Conservation (phyloP, 164 flowering plant species). For the Vitis riparia region DNA sequence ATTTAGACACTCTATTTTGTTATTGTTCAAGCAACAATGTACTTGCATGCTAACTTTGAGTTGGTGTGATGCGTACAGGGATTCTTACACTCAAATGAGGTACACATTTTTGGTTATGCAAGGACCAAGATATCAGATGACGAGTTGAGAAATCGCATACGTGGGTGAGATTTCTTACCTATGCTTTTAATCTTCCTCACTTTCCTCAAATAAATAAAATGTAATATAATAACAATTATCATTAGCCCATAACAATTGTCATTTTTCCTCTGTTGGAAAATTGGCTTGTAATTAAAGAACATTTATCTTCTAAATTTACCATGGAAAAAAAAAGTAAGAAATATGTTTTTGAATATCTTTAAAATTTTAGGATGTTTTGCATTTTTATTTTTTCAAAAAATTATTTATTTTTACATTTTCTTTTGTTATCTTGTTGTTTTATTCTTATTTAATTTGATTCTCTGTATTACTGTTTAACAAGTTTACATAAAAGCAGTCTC, state of each 20-base stretch:
- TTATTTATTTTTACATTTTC: neutral
- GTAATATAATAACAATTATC: neutral
- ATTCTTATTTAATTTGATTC: too few species aligned
- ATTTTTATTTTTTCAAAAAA: too few species aligned
- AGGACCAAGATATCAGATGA: conserved; percentile 83
- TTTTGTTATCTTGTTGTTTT: conserved; percentile 1
- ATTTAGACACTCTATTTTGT: too few species aligned
- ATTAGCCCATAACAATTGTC: neutral
- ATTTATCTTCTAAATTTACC: too few species aligned
- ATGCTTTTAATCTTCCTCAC: neutral
- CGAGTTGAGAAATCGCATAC: conserved; percentile 69
- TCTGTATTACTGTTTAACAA: too few species aligned
- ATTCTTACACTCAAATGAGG: conserved; percentile 69
- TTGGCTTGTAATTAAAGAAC: too few species aligned
- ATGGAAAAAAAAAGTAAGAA: too few species aligned
- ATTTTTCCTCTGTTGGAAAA: neutral
- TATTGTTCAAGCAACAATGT: too few species aligned
- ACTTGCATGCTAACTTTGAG: conserved; percentile 9
- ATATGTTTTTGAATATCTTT: too few species aligned
- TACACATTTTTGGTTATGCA: conserved; percentile 96
- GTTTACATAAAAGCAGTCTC: too few species aligned
- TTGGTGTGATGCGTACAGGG: conserved; percentile 47
- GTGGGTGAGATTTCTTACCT: conserved; percentile 58
- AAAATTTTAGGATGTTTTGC: too few species aligned
- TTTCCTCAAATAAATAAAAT: neutral